Percentiles rank a stretch among this genome's conserved stretches.
Evolutionary conservation across 1,139 yeast species (phyloP).

Genomic region (Candida glucosophila): DNA sequence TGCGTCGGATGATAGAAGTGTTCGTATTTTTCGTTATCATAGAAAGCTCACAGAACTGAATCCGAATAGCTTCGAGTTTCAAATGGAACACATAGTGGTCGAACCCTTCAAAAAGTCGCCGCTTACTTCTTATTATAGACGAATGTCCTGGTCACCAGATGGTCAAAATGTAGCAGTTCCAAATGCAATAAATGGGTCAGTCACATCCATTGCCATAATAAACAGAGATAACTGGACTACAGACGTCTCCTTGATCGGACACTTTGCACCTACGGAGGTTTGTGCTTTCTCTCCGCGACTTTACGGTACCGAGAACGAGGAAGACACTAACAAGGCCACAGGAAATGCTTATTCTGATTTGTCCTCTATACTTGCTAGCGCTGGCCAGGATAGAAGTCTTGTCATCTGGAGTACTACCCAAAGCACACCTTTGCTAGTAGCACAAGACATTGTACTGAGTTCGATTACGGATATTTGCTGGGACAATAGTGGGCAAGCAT

Average conservation of each 20-base stretch:
- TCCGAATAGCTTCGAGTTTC: slow-evolving; percentile 72
- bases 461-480: slow-evolving; percentile 70
- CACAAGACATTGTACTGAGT: slow-evolving; percentile 51
- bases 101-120: slow-evolving; percentile 89
- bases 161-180: slow-evolving; percentile 96
- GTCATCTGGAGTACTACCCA: slow-evolving; percentile 64
- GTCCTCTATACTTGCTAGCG: slow-evolving; percentile 58
- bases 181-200: slow-evolving; percentile 95
- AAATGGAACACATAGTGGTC: slow-evolving; percentile 73
- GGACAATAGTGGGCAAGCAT: slow-evolving; percentile 67
- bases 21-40: slow-evolving; percentile 78
- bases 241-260: slow-evolving; percentile 84
- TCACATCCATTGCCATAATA: slow-evolving; percentile 79
- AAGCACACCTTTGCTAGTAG: slow-evolving; percentile 56
- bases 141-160: slow-evolving; percentile 97
- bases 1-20: slow-evolving; percentile 89
- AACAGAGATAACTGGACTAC: slow-evolving; percentile 92
- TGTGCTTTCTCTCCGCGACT: slow-evolving; percentile 78
- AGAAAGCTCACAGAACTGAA: slow-evolving; percentile 45
- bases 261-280: slow-evolving; percentile 95
- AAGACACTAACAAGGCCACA: slow-evolving; percentile 6
- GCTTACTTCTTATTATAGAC: slow-evolving; percentile 80
- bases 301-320: slow-evolving; percentile 24
- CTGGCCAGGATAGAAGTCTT: slow-evolving; percentile 68
- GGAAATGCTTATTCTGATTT: slow-evolving; percentile 11